Base-by-base conservation (phyloP, 2,329 filamentous ascomycete genomes). In the Ophioceras dolichostomum region DNA sequence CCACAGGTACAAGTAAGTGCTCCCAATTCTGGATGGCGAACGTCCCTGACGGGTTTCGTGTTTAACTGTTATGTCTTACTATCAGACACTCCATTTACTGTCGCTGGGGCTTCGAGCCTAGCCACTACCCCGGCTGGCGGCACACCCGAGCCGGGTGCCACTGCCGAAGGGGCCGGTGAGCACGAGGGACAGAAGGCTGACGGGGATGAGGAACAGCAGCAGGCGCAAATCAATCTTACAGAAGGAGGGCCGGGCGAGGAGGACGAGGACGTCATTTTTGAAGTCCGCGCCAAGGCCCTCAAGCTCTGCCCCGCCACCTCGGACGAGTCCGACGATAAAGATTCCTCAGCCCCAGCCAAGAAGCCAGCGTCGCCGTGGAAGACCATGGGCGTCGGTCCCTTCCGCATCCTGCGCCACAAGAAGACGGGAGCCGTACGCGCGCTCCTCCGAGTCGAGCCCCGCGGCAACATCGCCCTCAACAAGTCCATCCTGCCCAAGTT, bases 321-420 rank as follows among this genome's bases (percentile, higher is more conserved):
- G 7, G 57, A 59, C 5, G 55, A 59, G n/a, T 59, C 52, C 17
- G 67, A 68, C 12, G 57, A 59, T 12, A 63, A 66, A 19, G 60
- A 64, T n/a, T 61, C 63, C 19, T 53, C 49, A 4, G 42, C 49
- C 18, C 60, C 57, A 29, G 60, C 58, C 36, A 60, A 60, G 51
- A 47, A 54, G 35, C 68, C 67, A 48, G 60, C 68, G 49, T 72
- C 64, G 37, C 65, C 68, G 2, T 93, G 83, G 83, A 62, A 68
- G 21, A 76, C 70, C 1, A 73, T 80, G 53, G 85, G 84, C 32
- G 63, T 84, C 7, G 86, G 86, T 1, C 70, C 74, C 10, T 61
- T 88, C 37, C 78, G 82, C 28, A 54, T 94, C 12, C 64, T 93
- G 43, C 80, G 81, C 57, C 71, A 89, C 61, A 82, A 83, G 54